A percentile compares a stretch with the other conserved stretches of the same genome.
Conservation (phyloP, 208 protist species). For the Trypanosoma avium region DNA sequence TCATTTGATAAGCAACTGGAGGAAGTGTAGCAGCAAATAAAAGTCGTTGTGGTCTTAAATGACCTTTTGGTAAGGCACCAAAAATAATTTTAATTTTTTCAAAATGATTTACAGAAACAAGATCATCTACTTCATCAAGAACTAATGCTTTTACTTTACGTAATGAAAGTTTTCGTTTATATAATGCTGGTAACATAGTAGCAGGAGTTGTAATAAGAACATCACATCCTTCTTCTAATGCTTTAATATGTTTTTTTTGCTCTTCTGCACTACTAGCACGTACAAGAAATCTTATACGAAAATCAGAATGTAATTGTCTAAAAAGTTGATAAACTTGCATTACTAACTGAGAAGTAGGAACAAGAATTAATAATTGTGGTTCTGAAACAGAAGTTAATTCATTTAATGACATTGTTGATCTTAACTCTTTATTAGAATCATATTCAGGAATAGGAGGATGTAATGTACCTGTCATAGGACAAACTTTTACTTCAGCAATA, state of each 20-base stretch:
- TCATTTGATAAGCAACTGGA: constrained; percentile 72
- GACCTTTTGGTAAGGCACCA: constrained; percentile 60
- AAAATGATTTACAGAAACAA: constrained; percentile 85
- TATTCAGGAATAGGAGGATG: constrained; percentile 42
- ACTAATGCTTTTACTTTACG: constrained; percentile 56
- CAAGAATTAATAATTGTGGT: constrained; percentile 70
- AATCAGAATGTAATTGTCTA: constrained; percentile 43
- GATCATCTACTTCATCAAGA: constrained; percentile 85
- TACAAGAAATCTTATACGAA: constrained; percentile 59
- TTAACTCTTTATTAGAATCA: constrained; percentile 12
- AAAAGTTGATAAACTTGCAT: constrained; percentile 55
- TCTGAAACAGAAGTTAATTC: constrained; percentile 54
- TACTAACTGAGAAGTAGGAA: constrained; percentile 70
- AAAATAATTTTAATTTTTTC: constrained; percentile 83
- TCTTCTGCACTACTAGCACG: constrained; percentile 70
- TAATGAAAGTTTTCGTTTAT: constrained; percentile 70
- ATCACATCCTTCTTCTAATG: constrained; percentile 63
- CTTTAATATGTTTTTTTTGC: constrained; percentile 51
- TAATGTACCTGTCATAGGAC: constrained; percentile 71
- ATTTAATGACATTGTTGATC: constrained; percentile 32
- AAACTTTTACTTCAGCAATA: constrained; percentile 43
- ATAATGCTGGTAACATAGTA: constrained; percentile 67
- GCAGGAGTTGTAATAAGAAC: constrained; percentile 76
- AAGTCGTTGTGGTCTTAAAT: constrained; percentile 66
- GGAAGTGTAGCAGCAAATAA: constrained; percentile 72